phyloP scores from a whole-genome alignment of 78 protist species.

The Dictyostelium intermedium region DNA sequence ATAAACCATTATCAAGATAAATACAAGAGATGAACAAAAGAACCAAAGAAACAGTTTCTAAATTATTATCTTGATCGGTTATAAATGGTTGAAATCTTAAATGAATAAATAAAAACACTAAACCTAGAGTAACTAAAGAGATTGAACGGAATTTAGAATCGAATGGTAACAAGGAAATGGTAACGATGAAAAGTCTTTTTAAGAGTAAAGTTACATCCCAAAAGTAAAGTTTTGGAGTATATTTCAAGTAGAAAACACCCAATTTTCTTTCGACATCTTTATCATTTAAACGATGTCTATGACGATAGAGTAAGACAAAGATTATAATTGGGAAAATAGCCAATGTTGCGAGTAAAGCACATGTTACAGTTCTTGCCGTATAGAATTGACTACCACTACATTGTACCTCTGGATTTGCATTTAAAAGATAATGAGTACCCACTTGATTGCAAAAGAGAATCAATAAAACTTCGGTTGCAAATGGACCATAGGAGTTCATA shows the following conservation, averaged over 20 bases:
- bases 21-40: constrained; percentile 47
- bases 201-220: constrained; percentile 51
- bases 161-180: not conserved
- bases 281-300: constrained; percentile 23
- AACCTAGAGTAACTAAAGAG: not conserved
- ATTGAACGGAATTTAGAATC: constrained; percentile 17
- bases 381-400: not conserved
- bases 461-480: constrained; percentile 49
- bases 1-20: constrained; percentile 49
- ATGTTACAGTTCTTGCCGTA: not conserved
- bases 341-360: not conserved
- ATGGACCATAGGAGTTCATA: constrained; percentile 64
- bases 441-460: constrained; percentile 50
- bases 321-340: constrained; percentile 20
- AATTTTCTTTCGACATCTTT: constrained; percentile 5
- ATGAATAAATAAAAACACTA: constrained; percentile 27
- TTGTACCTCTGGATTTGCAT: constrained; percentile 48
- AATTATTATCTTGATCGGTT: constrained; percentile 10
- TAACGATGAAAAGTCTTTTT: constrained; percentile 40
- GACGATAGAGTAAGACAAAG: not conserved
- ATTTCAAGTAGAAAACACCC: constrained; percentile 66
- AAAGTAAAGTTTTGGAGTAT: constrained; percentile 25
- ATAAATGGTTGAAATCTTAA: constrained; percentile 50
- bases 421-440: constrained; percentile 18
- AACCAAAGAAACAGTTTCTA: constrained; percentile 45